Base-by-base conservation (phyloP, 2,329 filamentous ascomycete species). In the Ceratocystis alfenasii region DNA sequence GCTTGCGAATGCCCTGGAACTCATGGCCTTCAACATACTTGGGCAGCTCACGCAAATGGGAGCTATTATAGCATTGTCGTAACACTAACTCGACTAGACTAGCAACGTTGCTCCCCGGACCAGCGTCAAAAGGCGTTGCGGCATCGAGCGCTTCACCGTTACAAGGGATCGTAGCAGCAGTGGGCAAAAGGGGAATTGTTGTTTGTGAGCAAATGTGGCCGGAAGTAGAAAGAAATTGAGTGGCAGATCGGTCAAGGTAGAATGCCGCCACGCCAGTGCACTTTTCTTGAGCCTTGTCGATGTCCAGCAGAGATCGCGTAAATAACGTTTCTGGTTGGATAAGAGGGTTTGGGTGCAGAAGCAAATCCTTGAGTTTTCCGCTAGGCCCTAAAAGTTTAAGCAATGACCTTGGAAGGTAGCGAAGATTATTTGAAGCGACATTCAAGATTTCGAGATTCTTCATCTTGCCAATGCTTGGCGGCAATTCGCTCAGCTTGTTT, bases 331-430 rank as follows among this genome's bases (percentile, higher is more conserved):
- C 71, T 8, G 79, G 78, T 63, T 79, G 74, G 65, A 80, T 76
- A 68, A 87, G 85, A 0, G 83, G 83, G 70, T 89, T 90, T 0
- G 86, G 86, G 65, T 83, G 80, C 2, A 86, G 70, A 30, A 76
- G 77, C n/a, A 89, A 74, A 3, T 77, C 77, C 12, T 74, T 72
- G n/a, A 87, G 75, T 22, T 77, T 78, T 59, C 76, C 73, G 0
- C 74, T 71, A 8, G 73, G 71, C 41, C 75, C 73, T 22, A 88
- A 73, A 1, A 89, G 76, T 28, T 80, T 74, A 0, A 89, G 76
- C 0, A 89, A 75, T 71, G 88, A 86, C 65, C 78, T 81, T 0
- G 87, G 87, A 0, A 90, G 76, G 68, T 76, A 81, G 5, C 77
- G 78, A 10, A 90, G 75, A 4, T 75, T 74, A 68, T 89, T 90